These are phyloP conservation scores for Hansenula lynferdii DNA, from an alignment of 1,139 yeast species.

Conservation along the genomic window DNA sequence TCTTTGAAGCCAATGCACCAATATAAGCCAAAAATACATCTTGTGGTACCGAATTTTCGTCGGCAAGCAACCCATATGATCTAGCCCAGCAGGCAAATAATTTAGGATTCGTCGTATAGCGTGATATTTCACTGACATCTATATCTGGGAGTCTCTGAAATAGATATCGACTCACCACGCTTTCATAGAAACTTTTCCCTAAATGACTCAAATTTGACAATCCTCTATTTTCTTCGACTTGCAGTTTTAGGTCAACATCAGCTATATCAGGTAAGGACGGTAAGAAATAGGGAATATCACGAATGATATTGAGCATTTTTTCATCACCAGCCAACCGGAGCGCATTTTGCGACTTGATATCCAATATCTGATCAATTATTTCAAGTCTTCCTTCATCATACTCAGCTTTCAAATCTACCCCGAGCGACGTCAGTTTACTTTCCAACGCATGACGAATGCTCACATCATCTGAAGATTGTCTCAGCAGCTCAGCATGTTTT, in stretches of 20 bases:
- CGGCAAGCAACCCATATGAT: background rate
- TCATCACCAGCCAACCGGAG: background rate
- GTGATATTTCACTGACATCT: background rate
- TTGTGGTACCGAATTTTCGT: conserved; percentile 2
- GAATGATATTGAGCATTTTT: background rate
- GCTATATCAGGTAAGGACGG: background rate
- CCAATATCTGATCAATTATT: background rate
- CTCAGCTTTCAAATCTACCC: too few relatives aligned
- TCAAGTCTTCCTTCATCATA: background rate
- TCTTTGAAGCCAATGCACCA: conserved; percentile 8
- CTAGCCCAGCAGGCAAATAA: background rate
- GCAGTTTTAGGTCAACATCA: background rate
- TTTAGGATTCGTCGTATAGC: background rate
- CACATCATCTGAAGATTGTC: too few relatives aligned
- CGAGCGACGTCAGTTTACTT: too few relatives aligned
- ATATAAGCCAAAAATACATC: conserved; percentile 10
- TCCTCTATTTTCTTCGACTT: background rate
- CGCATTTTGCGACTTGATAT: background rate
- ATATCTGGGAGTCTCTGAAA: background rate
- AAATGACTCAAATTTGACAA: background rate
- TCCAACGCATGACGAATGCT: too few relatives aligned
- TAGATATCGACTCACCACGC: background rate
- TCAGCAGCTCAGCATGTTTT: too few relatives aligned
- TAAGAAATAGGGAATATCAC: background rate
- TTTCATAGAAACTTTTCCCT: background rate